Evolutionary conservation across 73 alveolate species (phyloP).

Genomic region (Uronychia binucleata): DNA sequence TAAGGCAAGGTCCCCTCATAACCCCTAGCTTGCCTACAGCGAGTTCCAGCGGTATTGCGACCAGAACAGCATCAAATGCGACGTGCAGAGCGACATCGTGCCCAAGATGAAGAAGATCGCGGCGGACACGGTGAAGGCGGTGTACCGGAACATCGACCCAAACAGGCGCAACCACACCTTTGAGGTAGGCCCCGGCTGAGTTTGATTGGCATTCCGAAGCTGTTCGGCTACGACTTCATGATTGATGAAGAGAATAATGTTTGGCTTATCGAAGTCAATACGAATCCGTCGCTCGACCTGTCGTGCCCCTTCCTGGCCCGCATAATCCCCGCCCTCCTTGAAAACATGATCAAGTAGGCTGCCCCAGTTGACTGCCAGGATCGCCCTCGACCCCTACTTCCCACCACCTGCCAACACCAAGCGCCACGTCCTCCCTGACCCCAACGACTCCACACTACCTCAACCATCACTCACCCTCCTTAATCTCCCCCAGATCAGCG

Average conservation of each 20-base stretch:
- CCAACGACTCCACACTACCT: too few relatives aligned
- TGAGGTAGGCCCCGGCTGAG: too few relatives aligned
- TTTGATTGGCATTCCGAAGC: constrained; percentile 11
- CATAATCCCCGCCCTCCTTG: constrained; percentile 77
- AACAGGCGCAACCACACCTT: constrained; percentile 63
- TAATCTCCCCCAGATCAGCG: too few relatives aligned
- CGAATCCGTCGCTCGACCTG: constrained; percentile 78
- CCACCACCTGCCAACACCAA: constrained; percentile 47
- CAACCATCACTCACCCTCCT: too few relatives aligned
- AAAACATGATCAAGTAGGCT: constrained; percentile 60
- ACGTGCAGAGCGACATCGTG: constrained; percentile 55
- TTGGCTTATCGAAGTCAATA: constrained; percentile 77
- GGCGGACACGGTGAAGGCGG: constrained; percentile 66
- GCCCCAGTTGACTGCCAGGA: constrained; percentile 22
- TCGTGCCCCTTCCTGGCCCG: constrained; percentile 73
- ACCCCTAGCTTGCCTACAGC: too few relatives aligned
- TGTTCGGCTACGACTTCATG: constrained; percentile 82
- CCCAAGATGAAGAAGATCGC: constrained; percentile 77
- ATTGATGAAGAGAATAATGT: constrained; percentile 74
- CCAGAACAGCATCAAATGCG: too few relatives aligned
- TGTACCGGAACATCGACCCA: constrained; percentile 61
- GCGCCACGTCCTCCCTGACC: constrained; percentile 27
- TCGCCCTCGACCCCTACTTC: constrained; percentile 43
- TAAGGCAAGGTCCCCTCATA: too few relatives aligned
- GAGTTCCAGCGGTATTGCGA: too few relatives aligned